Evolutionary conservation across 78 protist genomes (phyloP).

Genomic region (Dictyostelium intermedium): DNA sequence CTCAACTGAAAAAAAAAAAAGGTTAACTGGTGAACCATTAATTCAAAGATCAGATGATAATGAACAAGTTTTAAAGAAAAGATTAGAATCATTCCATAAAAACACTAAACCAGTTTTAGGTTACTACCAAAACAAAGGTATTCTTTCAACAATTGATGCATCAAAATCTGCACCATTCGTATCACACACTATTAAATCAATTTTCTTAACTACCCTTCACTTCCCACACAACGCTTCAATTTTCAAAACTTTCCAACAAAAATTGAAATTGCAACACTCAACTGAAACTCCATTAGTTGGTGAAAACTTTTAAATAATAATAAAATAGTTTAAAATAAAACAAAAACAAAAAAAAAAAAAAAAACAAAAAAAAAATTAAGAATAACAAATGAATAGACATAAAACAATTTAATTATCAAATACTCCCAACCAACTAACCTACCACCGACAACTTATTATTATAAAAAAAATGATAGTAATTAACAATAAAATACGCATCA

Average conservation of each 20-base stretch:
- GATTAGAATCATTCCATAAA: conserved; percentile 77
- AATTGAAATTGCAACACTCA: background rate
- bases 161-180: conserved; percentile 44
- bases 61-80: conserved; percentile 75
- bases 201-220: conserved; percentile 35
- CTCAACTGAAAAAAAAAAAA: background rate
- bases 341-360: background rate
- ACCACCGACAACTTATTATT: background rate
- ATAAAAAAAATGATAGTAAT: background rate
- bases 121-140: conserved; percentile 54
- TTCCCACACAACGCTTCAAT: conserved; percentile 31
- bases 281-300: background rate
- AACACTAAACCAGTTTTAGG: conserved; percentile 76
- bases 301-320: background rate
- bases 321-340: background rate
- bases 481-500: background rate
- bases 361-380: background rate
- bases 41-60: conserved; percentile 95
- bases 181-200: conserved; percentile 44
- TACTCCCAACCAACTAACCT: background rate
- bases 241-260: conserved; percentile 7
- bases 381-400: background rate
- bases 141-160: conserved; percentile 74
- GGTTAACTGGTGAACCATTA: conserved; percentile 97
- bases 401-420: background rate